These are phyloP conservation scores for Penicillium sp. DNA, from an alignment of 2,329 filamentous ascomycete genomes.

Conservation along the genomic window DNA sequence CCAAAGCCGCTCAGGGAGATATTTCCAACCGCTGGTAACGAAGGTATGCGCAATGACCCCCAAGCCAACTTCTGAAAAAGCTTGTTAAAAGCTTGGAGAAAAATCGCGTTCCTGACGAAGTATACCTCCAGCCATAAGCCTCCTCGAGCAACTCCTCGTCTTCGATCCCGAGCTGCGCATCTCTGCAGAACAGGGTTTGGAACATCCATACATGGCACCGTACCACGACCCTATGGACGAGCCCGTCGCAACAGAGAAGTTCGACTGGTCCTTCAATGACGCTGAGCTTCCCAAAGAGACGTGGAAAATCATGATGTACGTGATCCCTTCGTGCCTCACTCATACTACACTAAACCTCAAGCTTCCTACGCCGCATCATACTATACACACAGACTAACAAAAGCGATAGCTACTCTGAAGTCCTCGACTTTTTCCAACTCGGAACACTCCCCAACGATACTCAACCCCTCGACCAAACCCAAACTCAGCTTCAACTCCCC, in stretches of 20 bases:
- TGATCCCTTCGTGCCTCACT: slow-evolving; percentile 11
- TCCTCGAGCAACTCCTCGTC: slow-evolving; percentile 95
- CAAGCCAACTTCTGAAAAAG: slow-evolving; percentile 71
- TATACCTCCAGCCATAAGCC: slow-evolving; percentile 72
- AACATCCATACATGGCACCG: slow-evolving; percentile 90
- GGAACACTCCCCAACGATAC: slow-evolving; percentile 37
- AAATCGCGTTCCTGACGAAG: slow-evolving; percentile 60
- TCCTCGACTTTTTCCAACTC: slow-evolving; percentile 96
- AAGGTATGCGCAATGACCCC: slow-evolving; percentile 57
- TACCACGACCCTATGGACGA: slow-evolving; percentile 98
- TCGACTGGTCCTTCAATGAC: slow-evolving; percentile 99
- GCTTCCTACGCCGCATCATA: neutral
- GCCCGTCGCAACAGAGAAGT: slow-evolving; percentile 93
- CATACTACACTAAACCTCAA: neutral
- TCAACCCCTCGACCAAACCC: neutral
- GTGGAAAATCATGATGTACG: slow-evolving; percentile 99
- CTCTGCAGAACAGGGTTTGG: slow-evolving; percentile 81
- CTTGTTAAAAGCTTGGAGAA: slow-evolving; percentile 58
- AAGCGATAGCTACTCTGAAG: slow-evolving; percentile 85
- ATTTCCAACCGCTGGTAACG: slow-evolving; percentile 76
- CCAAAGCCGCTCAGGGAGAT: slow-evolving; percentile 82
- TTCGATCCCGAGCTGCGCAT: slow-evolving; percentile 96
- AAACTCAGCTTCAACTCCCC: neutral
- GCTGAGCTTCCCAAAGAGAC: slow-evolving; percentile 95
- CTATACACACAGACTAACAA: neutral